Evolutionary conservation across 2,329 filamentous ascomycete species (phyloP), one percentile per base, ranked within the genome.

Genomic region (Phialophora macrospora): DNA sequence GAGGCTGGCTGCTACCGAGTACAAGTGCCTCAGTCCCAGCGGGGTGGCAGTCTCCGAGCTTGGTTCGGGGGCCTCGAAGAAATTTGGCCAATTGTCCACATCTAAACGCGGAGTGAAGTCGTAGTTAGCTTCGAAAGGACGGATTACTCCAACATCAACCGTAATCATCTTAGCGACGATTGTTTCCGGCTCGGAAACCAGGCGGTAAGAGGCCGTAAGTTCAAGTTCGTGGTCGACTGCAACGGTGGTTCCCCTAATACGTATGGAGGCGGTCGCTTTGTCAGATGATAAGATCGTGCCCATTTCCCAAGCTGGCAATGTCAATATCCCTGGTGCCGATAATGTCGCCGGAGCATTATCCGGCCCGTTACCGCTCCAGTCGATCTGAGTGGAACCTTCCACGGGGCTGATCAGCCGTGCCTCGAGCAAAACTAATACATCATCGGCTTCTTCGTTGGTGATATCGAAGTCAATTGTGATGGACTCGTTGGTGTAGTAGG

Each of bases 91-190:
- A 2, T 87, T 83, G 56, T 90, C 88, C 0, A 84, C 77, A 76
- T 97, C 90, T 3, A 97, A 82, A 9, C 90, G 86, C 11, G 95
- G 93, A 12, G 89, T 84, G 68, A 98, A 87, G 68, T 96, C 92
- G 76, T 96, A 97, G 73, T 91, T 95, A 17, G 93, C 91, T 78
- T 97, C 93, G 72, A 99, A 98, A 0, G 94, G 92, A 57, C 88
- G 89, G 61, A 92, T 87, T 62, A 97, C 85, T 44, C 87, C 85
- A 4, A 98, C 77, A 60, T 89, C 88, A 46, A 90, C 84, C 0
- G 87, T 83, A 24, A 90, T 79, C 1, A 85, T 86, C 76, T 96
- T 94, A 44, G 88, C 87, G 46, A 98, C 90, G 1, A 90, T 88
- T 1, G 93, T 97, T 58, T 90, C 89, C 0, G 88, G 81, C 74